Evolutionary conservation across 2,329 filamentous ascomycete genomes (phyloP), one percentile per base, ranked within the genome.

Genomic region (Ceratocystis colombiana): DNA sequence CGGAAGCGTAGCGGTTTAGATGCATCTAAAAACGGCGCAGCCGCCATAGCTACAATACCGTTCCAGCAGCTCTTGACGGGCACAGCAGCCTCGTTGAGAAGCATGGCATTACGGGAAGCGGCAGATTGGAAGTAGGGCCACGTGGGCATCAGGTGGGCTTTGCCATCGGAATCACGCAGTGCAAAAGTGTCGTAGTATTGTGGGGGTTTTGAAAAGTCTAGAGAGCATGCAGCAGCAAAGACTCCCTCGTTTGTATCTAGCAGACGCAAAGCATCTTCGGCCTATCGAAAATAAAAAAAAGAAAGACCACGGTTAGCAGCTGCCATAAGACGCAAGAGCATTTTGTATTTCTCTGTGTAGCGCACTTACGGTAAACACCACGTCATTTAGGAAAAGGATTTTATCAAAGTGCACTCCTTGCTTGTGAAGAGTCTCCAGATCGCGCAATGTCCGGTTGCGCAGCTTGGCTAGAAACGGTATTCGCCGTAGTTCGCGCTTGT

Each of bases 401-500:
- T 79, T 82, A 70, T 86, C 83, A 71, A 85, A 79, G 8, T 69
- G 75, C n/a, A 77, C 73, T 3, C 83, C 84, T 64, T 79, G 73
- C 22, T 75, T 74, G 8, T 76, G 73, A 57, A 87, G 71, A 20
- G 80, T 77, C 33, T 79, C 72, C 69, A 90, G 71, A 7, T 86
- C 84, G 68, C 80, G 73, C 70, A 90, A 74, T n/a, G 82, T 83
- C 69, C 76, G 73, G 73, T 91, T 90, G 50, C 88, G 79, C 67
- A 88, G 71, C 30, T 76, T 78, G 1, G 88, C 81, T 22, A 90
- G 76, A 72, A 86, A 89, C 1, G 87, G 86, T 68, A 90, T 89
- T 22, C 88, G 78, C 62, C 88, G 77, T 68, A 87, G 72, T 71
- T 86, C 84, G 67, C 75, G 79, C 68, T 76, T 77, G 0, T 80